Percentiles rank a stretch among this genome's conserved stretches.
Evolutionary conservation across 1,284 basidiomycete genomes (phyloP).

Genomic region (Trametes polyzona): DNA sequence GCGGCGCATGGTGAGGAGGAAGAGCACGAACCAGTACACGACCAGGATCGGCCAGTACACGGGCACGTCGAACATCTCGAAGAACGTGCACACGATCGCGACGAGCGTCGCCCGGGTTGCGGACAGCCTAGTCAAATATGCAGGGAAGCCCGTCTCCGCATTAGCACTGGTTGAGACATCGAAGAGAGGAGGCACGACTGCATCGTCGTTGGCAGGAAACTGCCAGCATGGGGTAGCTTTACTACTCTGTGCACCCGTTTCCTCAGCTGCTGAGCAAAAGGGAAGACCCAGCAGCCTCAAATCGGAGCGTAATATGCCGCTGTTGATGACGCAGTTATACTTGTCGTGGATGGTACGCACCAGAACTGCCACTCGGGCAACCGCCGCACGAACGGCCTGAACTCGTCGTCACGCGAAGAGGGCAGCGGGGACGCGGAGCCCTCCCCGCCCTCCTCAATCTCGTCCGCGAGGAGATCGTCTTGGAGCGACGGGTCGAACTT

Average conservation of each 20-base stretch:
- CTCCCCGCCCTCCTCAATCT: conserved; percentile 91
- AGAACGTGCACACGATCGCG: conserved; percentile 81
- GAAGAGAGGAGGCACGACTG: no score
- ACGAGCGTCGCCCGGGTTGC: conserved; percentile 88
- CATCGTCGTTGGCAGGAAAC: no score
- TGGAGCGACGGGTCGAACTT: conserved; percentile 97
- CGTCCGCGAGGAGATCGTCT: conserved; percentile 91
- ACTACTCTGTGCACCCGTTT: no score
- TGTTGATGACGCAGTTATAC: not conserved
- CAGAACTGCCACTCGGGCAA: conserved; percentile 97
- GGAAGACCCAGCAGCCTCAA: no score
- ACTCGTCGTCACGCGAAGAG: conserved; percentile 84
- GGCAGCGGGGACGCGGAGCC: conserved; percentile 45
- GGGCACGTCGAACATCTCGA: conserved; percentile 88
- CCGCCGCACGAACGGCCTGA: conserved; percentile 94
- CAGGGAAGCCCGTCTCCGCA: no score
- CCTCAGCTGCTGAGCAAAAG: no score
- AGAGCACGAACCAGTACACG: conserved; percentile 89
- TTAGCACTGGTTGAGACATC: no score
- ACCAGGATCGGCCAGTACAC: conserved; percentile 99
- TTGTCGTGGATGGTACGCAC: conserved; percentile 49
- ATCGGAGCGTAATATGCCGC: no score
- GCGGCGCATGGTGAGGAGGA: conserved; percentile 89
- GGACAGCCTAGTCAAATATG: conserved; percentile 76
- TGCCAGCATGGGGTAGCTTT: no score